These are phyloP conservation scores for Sporodiniella umbellata DNA, from an alignment of 371 early-diverging fungal species.

Conservation along the genomic window DNA sequence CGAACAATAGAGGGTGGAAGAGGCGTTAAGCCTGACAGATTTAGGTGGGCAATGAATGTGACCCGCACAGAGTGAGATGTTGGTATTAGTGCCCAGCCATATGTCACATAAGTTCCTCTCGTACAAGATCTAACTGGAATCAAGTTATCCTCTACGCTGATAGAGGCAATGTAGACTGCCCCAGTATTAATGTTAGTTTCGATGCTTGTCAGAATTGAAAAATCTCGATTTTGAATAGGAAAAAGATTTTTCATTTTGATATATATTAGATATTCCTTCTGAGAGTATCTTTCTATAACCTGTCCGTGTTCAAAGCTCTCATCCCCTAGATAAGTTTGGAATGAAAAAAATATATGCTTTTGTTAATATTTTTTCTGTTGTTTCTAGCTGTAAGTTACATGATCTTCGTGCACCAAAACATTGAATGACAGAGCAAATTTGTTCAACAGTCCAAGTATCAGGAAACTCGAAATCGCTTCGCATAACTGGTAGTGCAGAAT, in stretches of 20 bases:
- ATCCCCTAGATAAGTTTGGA: conserved; percentile 47
- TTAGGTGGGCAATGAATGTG: conserved; percentile 56
- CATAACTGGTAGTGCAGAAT: conserved; percentile 46
- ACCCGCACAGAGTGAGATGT: conserved; percentile 25
- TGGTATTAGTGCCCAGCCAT: conserved; percentile 58
- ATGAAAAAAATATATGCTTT: too few relatives aligned
- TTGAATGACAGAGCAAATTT: conserved; percentile 48
- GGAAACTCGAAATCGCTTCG: conserved; percentile 46
- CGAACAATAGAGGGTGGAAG: conserved; percentile 50
- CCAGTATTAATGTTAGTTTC: conserved; percentile 55
- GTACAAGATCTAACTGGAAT: conserved; percentile 36
- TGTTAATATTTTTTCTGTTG: too few relatives aligned
- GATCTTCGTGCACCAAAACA: conserved; percentile 43
- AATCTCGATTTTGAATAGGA: conserved; percentile 52
- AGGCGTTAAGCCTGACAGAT: conserved; percentile 48
- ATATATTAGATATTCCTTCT: conserved; percentile 52
- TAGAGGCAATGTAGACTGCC: conserved; percentile 48
- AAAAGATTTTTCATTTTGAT: conserved; percentile 45
- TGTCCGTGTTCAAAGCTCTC: conserved; percentile 52
- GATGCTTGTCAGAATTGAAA: conserved; percentile 43
- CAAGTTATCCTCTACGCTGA: conserved; percentile 54
- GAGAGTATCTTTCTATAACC: conserved; percentile 50
- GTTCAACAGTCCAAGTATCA: conserved; percentile 52
- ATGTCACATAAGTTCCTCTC: conserved; percentile 44
- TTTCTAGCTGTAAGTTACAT: too few relatives aligned